phyloP scores from a whole-genome alignment of 352 stramenopile genomes.

The Pythium aphanidermatum region DNA sequence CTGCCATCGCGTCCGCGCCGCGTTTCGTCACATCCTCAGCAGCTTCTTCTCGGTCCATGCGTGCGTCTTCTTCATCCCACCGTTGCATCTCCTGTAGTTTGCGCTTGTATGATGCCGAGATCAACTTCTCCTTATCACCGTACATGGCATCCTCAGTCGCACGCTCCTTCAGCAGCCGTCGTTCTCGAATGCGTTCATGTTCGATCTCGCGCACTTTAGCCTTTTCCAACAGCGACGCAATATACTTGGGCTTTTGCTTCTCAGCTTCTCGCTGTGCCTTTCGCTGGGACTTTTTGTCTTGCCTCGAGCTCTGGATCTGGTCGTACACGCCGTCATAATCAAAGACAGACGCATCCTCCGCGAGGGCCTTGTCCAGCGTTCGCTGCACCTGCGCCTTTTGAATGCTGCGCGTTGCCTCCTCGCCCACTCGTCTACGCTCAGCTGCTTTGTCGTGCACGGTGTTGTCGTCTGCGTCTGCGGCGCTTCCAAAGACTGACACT shows the following conservation, averaged over 20 bases:
- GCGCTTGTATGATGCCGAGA: constrained; percentile 89
- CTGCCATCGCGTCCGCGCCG: constrained; percentile 64
- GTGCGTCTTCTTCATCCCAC: constrained; percentile 80
- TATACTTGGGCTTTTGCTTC: constrained; percentile 85
- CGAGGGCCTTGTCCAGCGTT: constrained; percentile 47
- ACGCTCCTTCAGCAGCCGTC: constrained; percentile 78
- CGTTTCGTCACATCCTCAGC: constrained; percentile 74
- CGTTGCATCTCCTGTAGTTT: constrained; percentile 87
- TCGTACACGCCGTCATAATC: constrained; percentile 91
- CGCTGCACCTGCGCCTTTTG: constrained; percentile 44
- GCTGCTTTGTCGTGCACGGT: constrained; percentile 3
- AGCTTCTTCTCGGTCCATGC: constrained; percentile 56
- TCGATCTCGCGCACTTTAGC: constrained; percentile 88
- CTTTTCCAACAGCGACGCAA: constrained; percentile 83
- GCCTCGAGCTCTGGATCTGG: constrained; percentile 50
- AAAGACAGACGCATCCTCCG: constrained; percentile 80
- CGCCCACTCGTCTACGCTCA: constrained; percentile 25
- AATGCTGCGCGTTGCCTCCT: constrained; percentile 47
- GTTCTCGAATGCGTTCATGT: constrained; percentile 84
- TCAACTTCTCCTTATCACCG: constrained; percentile 87
- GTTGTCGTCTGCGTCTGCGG: neutral
- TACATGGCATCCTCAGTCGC: constrained; percentile 75
- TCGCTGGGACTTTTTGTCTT: constrained; percentile 29
- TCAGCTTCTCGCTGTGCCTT: constrained; percentile 49
- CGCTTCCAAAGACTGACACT: constrained; percentile 9